phyloP scores from a whole-genome alignment of 257 asterid species.

The Linaria vulgaris region DNA sequence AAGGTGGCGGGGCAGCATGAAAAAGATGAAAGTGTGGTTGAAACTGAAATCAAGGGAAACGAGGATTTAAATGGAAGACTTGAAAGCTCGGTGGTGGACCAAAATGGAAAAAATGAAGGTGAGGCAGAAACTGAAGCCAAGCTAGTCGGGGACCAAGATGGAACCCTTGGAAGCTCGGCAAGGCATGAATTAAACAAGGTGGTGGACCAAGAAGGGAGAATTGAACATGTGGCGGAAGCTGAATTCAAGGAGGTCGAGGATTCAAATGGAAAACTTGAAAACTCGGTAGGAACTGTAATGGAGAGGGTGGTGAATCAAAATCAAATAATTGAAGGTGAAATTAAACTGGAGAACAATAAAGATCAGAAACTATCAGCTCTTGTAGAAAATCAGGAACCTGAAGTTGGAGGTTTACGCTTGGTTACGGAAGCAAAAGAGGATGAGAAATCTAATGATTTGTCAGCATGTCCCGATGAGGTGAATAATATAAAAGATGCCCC shows the following conservation, averaged over 20 bases:
- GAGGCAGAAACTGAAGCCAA: background rate
- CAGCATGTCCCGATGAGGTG: background rate
- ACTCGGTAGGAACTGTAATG: conserved; percentile 16
- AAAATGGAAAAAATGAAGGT: background rate
- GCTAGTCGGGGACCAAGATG: background rate
- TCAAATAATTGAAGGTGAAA: background rate
- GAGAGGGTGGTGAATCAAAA: conserved; percentile 13
- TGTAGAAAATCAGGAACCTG: conserved; percentile 32
- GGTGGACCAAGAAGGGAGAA: conserved; percentile 10
- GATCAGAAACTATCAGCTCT: conserved; percentile 20
- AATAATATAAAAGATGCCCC: conserved; percentile 16
- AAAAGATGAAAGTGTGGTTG: background rate
- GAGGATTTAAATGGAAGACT: background rate
- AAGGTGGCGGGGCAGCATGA: background rate
- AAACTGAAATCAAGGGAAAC: conserved; percentile 3
- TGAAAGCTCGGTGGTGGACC: conserved; percentile 7
- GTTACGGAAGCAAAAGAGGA: conserved; percentile 26
- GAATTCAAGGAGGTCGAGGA: conserved; percentile 26
- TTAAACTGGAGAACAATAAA: conserved; percentile 24
- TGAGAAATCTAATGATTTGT: conserved; percentile 14
- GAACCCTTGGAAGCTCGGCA: background rate
- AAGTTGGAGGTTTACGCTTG: conserved; percentile 20
- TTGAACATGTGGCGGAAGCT: conserved; percentile 24
- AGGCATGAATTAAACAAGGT: conserved; percentile 4
- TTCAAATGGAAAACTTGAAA: conserved; percentile 9